Evolutionary conservation across 345 rosid species (phyloP).

Genomic region (Erysimum cheiranthoides): DNA sequence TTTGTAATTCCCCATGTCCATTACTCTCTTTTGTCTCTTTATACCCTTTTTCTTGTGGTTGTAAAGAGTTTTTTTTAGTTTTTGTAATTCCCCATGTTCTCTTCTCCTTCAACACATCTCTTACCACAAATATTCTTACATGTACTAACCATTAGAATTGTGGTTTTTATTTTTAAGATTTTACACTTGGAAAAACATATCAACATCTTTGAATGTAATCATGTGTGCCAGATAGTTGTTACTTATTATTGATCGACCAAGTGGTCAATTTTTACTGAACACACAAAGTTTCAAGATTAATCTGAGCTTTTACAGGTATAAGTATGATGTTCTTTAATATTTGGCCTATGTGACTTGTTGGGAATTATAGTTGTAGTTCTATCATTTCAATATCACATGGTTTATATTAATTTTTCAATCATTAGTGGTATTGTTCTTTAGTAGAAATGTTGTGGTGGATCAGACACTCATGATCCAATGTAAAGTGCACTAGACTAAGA

Average conservation of each 20-base stretch:
- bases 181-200: conserved; percentile 25
- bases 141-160: conserved; percentile 12
- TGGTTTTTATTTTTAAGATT: neutral
- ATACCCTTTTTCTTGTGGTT: conserved; percentile 33
- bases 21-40: conserved; percentile 40
- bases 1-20: conserved; percentile 38
- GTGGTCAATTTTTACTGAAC: neutral
- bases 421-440: conserved; percentile 11
- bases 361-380: conserved; percentile 1
- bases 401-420: conserved; percentile 8
- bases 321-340: neutral
- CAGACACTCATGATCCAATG: neutral
- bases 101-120: conserved; percentile 25
- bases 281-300: conserved; percentile 6
- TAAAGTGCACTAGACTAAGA: neutral
- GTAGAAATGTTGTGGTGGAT: neutral
- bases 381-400: conserved; percentile 24
- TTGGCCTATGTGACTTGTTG: conserved; percentile 25
- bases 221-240: conserved; percentile 7
- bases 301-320: neutral
- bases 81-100: neutral
- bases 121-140: conserved; percentile 16
- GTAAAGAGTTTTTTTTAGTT: neutral
- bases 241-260: neutral
- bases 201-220: neutral